Percentiles rank a stretch among this genome's conserved stretches.
Conservation (phyloP, 352 stramenopile species). For the Phytophthora capsici region DNA sequence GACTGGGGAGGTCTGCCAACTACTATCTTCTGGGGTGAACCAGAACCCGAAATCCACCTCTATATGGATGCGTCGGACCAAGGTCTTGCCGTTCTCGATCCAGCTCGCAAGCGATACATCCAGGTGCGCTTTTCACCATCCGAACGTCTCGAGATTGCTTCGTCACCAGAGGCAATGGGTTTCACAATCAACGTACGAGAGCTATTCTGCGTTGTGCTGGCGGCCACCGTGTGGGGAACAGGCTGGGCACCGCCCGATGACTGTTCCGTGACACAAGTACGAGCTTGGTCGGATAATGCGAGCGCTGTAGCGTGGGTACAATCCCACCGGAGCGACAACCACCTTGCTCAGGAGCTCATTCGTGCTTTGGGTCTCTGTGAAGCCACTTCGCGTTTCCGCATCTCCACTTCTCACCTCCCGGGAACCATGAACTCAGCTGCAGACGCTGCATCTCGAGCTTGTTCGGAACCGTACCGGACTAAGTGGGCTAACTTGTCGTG, state of each 20-base stretch:
- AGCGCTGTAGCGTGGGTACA: background rate
- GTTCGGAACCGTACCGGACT: background rate
- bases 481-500: conserved; percentile 24
- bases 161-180: background rate
- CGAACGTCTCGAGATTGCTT: too few species aligned
- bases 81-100: too few species aligned
- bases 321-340: background rate
- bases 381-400: conserved; percentile 5
- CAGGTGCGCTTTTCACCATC: too few species aligned
- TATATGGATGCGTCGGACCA: conserved; percentile 9
- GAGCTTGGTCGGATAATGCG: background rate
- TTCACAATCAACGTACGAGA: conserved; percentile 27
- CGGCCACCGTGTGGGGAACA: too few species aligned
- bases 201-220: too few species aligned
- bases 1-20: background rate
- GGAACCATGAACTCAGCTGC: background rate
- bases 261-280: conserved; percentile 1
- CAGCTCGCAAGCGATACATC: background rate
- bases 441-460: conserved; percentile 12
- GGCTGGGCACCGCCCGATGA: too few species aligned
- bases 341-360: too few species aligned
- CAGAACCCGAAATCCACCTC: background rate
- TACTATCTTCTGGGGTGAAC: background rate
- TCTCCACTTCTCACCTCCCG: conserved; percentile 3
- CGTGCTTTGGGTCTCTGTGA: conserved; percentile 13